Evolutionary conservation across 805 yeast genomes (phyloP), one percentile per base, ranked within the genome.

Genomic region (Lipomyces anomalus): DNA sequence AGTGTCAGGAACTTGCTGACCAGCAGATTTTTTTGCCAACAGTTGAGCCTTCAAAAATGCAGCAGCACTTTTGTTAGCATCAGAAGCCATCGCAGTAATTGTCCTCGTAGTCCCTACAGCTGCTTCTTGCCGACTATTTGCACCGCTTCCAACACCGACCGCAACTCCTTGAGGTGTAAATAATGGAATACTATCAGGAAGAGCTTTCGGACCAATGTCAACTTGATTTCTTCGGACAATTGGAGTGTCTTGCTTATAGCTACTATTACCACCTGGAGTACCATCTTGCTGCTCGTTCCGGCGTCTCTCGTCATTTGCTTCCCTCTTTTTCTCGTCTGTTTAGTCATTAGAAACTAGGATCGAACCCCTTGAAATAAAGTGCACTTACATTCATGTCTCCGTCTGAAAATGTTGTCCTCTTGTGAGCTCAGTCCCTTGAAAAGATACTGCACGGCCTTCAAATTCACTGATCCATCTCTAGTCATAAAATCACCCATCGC

Each of bases 391-490:
- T 79, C 82, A 51, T 78, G 82, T 56, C 84, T 74, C 39, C 74
- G 73, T 47, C 77, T 72, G 66, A 92, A 85, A 40, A 92, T 85
- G 4, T 73, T 81, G 42, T 79, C 84, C 61, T 92, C 99, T 59
- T 81, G 81, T 28, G 68, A 59, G 6, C 90, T 84, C 34, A 92
- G 69, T 21, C 72, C 76, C 20, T 65, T 62, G 66, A 92, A 66
- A 47, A 92, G 66, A 39, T 71, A 71, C 56, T 89, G 95, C 3
- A 87, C 95, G 42, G 86, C 79, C 33, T 73, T 76, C 37, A 89
- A 64, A 60, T 87, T 80, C 41, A 92, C 73, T 16, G 71, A 71
- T 35, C 99, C 99, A 64, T 92, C 98, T 56, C 89, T 78, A 1
- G 97, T 90, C 60, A 92, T 74, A 63, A 82, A 92, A 18, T 84